phyloP scores from a whole-genome alignment of 75 land plant genomes.

The Sequoia sempervirens region DNA sequence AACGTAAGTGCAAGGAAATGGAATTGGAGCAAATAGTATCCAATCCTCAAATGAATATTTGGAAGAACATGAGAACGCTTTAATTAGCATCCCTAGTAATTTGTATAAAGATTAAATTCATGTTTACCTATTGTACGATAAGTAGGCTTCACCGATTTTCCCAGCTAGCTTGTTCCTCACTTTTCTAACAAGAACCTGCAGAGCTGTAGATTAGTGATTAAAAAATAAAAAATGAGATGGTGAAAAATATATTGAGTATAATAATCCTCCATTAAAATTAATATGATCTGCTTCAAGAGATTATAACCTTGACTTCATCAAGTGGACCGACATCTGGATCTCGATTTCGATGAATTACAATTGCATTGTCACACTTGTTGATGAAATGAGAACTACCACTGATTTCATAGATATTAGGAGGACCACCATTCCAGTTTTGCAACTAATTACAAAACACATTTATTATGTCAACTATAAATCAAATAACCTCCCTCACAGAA shows the following conservation, averaged over 20 bases:
- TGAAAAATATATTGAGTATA: background rate
- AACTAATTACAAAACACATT: constrained; percentile 30
- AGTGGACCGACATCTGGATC: constrained; percentile 57
- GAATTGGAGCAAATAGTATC: background rate
- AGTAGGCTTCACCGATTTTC: constrained; percentile 65
- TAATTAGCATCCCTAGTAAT: background rate
- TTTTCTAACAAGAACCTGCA: constrained; percentile 80
- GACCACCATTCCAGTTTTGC: constrained; percentile 71
- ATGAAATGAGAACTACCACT: constrained; percentile 99
- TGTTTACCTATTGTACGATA: constrained; percentile 70
- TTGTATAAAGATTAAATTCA: background rate
- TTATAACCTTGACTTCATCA: constrained; percentile 72
- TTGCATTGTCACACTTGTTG: constrained; percentile 99
- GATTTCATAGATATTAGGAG: constrained; percentile 91
- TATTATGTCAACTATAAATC: background rate
- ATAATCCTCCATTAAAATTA: background rate
- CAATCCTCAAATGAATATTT: background rate
- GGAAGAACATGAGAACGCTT: background rate
- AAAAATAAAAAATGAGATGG: background rate
- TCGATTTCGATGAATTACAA: constrained; percentile 93
- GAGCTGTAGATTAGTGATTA: background rate
- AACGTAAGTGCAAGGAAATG: background rate
- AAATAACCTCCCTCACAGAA: background rate
- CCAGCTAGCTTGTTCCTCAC: constrained; percentile 92
- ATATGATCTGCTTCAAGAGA: background rate